These are phyloP conservation scores for Iberis pinnata DNA, from an alignment of 345 rosid genomes.

Conservation along the genomic window DNA sequence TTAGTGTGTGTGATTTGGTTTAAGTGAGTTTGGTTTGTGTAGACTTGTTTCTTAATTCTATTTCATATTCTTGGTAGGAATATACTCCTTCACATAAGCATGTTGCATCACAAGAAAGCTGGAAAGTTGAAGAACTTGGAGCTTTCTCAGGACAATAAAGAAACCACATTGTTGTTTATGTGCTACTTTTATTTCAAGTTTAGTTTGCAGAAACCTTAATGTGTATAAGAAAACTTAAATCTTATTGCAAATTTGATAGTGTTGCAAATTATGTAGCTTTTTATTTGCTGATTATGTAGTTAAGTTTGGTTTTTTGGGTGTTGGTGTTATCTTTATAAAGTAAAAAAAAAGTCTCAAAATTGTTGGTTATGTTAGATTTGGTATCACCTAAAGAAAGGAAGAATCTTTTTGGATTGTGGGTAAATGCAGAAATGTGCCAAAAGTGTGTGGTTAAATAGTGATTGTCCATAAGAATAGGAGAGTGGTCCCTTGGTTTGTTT, in stretches of 20 bases:
- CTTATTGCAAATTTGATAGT: slow-evolving; percentile 29
- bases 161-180: slow-evolving; percentile 17
- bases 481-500: slow-evolving; percentile 30
- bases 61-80: slow-evolving; percentile 40
- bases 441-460: slow-evolving; percentile 20
- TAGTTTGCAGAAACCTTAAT: slow-evolving; percentile 14
- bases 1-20: too few species aligned
- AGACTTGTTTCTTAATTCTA: background rate
- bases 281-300: slow-evolving; percentile 14
- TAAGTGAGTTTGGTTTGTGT: background rate
- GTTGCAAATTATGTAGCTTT: too few species aligned
- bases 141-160: slow-evolving; percentile 40
- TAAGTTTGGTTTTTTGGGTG: slow-evolving; percentile 7
- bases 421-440: slow-evolving; percentile 25
- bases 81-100: slow-evolving; percentile 65
- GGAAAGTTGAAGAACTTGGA: slow-evolving; percentile 70
- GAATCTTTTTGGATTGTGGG: slow-evolving; percentile 27
- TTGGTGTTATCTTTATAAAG: background rate
- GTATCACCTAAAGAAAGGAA: slow-evolving; percentile 11
- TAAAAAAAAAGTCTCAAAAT: background rate
- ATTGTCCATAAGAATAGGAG: slow-evolving; percentile 21
- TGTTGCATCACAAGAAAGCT: slow-evolving; percentile 84
- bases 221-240: slow-evolving; percentile 24
- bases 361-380: slow-evolving; percentile 9
- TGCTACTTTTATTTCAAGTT: slow-evolving; percentile 21